A percentile compares a stretch with the other conserved stretches of the same genome.
phyloP scores from a whole-genome alignment of 768 basidiomycete genomes.

The Auricularia cornea region DNA sequence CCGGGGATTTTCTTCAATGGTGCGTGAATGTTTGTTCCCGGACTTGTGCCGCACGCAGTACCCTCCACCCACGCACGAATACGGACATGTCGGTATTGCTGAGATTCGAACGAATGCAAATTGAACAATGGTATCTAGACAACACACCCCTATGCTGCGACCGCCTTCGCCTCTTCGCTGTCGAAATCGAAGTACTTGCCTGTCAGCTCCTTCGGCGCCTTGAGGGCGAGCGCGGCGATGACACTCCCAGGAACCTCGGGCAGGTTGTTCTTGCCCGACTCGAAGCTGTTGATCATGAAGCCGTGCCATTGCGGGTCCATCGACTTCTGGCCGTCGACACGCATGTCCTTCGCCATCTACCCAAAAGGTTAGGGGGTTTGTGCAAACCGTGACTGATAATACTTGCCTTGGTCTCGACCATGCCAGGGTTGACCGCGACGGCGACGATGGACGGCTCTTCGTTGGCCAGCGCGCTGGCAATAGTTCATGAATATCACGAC shows the following conservation, averaged over 20 bases:
- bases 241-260: slow-evolving; percentile 71
- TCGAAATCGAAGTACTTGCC: slow-evolving; percentile 82
- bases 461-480: slow-evolving; percentile 62
- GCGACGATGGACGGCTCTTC: slow-evolving; percentile 74
- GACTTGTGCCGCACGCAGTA: no score
- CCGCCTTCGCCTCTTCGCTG: slow-evolving; percentile 43
- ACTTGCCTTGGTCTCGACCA: slow-evolving; percentile 73
- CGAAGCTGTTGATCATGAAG: slow-evolving; percentile 48
- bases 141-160: background rate
- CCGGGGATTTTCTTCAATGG: no score
- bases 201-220: slow-evolving; percentile 51
- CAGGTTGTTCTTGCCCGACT: slow-evolving; percentile 60
- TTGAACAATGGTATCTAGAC: no score
- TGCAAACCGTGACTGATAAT: background rate
- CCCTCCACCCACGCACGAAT: no score
- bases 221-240: slow-evolving; percentile 63
- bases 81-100: no score
- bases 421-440: slow-evolving; percentile 78
- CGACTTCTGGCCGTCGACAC: slow-evolving; percentile 37
- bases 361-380: background rate
- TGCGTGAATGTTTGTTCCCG: no score
- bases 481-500: background rate
- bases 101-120: no score
- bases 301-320: slow-evolving; percentile 51
- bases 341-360: slow-evolving; percentile 63